phyloP scores from a whole-genome alignment of 768 basidiomycete species.

The Candolleomyces eurysporus region DNA sequence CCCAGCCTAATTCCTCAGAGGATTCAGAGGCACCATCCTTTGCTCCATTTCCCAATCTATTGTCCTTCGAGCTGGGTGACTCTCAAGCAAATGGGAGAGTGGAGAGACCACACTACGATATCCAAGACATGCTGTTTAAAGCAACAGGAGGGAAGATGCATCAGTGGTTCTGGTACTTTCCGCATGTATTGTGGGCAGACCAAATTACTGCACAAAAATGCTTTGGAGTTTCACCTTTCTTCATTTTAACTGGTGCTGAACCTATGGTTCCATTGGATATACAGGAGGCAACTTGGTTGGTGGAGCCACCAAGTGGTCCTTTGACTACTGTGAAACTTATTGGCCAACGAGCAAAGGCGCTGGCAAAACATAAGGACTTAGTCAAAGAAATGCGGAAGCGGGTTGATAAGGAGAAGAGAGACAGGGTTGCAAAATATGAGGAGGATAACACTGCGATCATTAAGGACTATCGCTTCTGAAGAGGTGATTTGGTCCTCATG shows the following conservation, averaged over 20 bases:
- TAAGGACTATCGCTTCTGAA: conserved; percentile 19
- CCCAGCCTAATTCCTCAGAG: too few relatives aligned
- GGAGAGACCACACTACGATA: conserved; percentile 20
- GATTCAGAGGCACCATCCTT: too few relatives aligned
- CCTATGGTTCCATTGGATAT: conserved; percentile 28
- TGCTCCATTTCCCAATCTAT: too few relatives aligned
- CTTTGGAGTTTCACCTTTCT: conserved; percentile 28
- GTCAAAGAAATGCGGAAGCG: conserved; percentile 16
- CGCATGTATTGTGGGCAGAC: conserved; percentile 33
- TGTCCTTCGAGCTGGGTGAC: too few relatives aligned
- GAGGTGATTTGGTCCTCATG: conserved; percentile 32
- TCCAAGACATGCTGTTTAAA: conserved; percentile 18
- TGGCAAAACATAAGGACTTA: conserved; percentile 18
- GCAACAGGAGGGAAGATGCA: conserved; percentile 19
- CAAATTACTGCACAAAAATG: conserved; percentile 20
- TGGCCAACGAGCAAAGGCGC: conserved; percentile 15
- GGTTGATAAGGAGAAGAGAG: conserved; percentile 11
- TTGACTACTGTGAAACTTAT: conserved; percentile 20
- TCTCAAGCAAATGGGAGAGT: conserved; percentile 20
- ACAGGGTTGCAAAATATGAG: conserved; percentile 22
- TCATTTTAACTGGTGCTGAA: conserved; percentile 28
- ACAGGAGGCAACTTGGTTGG: conserved; percentile 25
- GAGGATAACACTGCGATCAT: conserved; percentile 1
- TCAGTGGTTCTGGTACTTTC: conserved; percentile 27
- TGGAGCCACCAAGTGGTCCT: conserved; percentile 13